Conservation (phyloP, 1,284 basidiomycete genomes). For the Pseudozyma sp. region DNA sequence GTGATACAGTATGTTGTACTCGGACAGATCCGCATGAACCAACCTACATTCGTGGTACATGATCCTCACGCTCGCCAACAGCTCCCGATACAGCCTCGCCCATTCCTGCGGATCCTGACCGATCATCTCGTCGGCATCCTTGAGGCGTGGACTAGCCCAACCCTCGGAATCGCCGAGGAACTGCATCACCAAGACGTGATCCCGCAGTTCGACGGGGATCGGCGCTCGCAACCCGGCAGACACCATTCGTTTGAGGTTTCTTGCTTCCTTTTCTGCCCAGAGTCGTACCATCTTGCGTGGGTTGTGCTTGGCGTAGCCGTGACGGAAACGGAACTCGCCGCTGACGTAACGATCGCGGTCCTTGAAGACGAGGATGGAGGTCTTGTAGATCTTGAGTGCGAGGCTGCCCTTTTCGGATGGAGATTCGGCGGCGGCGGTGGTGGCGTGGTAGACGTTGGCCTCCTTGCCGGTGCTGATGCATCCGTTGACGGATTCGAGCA, state of each 20-base stretch:
- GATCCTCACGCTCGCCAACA: conserved; percentile 81
- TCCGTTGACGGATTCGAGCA: conserved; percentile 62
- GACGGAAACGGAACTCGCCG: conserved; percentile 88
- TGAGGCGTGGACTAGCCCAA: conserved; percentile 62
- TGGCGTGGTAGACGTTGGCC: conserved; percentile 67
- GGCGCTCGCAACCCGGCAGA: conserved; percentile 87
- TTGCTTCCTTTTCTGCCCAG: conserved; percentile 99
- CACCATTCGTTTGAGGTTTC: conserved; percentile 87
- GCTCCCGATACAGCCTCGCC: conserved; percentile 78
- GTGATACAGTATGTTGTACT: conserved; percentile 93
- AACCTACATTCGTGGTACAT: conserved; percentile 92
- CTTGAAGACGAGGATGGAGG: conserved; percentile 96
- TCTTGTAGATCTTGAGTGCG: conserved; percentile 96
- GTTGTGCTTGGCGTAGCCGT: conserved; percentile 90
- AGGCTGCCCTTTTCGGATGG: conserved; percentile 35
- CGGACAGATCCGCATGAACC: conserved; percentile 96
- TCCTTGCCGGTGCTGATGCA: conserved; percentile 67
- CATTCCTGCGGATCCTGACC: conserved; percentile 26
- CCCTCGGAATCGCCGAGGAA: conserved; percentile 77
- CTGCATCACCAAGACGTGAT: conserved; percentile 96
- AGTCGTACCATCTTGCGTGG: conserved; percentile 98
- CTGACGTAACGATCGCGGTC: conserved; percentile 94
- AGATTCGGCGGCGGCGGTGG: conserved; percentile 29
- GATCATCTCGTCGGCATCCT: conserved; percentile 64
- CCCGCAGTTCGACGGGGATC: conserved; percentile 88